Evolutionary conservation across 2,329 filamentous ascomycete genomes (phyloP).

Genomic region (Monilinia aucupariae): DNA sequence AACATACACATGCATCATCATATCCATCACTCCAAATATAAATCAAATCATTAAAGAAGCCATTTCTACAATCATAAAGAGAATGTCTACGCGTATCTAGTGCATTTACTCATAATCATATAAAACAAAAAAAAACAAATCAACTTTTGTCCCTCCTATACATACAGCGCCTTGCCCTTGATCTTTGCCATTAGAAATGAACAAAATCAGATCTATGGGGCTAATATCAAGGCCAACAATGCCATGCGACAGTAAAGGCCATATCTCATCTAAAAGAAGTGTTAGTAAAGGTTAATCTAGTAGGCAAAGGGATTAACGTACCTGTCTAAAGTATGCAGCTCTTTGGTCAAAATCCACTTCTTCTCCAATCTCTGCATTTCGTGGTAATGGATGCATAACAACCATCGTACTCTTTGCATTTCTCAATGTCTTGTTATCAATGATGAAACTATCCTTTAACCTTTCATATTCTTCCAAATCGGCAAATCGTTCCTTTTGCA

Average conservation of each 20-base stretch:
- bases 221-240: conserved; percentile 88
- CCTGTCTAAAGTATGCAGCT: conserved; percentile 98
- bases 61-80: conserved; percentile 8
- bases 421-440: conserved; percentile 86
- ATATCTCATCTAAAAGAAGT: conserved; percentile 73
- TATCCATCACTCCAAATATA: conserved; percentile 10
- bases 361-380: conserved; percentile 88
- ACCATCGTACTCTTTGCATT: conserved; percentile 89
- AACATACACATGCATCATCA: background rate
- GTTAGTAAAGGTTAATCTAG: conserved; percentile 7
- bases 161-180: background rate
- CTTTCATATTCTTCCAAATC: conserved; percentile 73
- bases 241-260: conserved; percentile 98
- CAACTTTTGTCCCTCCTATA: background rate
- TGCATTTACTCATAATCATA: conserved; percentile 7
- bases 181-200: background rate
- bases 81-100: conserved; percentile 8
- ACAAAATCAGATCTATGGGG: conserved; percentile 29
- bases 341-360: conserved; percentile 97
- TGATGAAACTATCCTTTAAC: conserved; percentile 81
- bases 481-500: conserved; percentile 95
- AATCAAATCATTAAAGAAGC: background rate
- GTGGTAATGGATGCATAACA: conserved; percentile 89
- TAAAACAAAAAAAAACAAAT: background rate
- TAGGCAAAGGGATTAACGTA: conserved; percentile 46